Evolutionary conservation across 169 alveolate species (phyloP).

Genomic region (Miamiensis avidus): DNA sequence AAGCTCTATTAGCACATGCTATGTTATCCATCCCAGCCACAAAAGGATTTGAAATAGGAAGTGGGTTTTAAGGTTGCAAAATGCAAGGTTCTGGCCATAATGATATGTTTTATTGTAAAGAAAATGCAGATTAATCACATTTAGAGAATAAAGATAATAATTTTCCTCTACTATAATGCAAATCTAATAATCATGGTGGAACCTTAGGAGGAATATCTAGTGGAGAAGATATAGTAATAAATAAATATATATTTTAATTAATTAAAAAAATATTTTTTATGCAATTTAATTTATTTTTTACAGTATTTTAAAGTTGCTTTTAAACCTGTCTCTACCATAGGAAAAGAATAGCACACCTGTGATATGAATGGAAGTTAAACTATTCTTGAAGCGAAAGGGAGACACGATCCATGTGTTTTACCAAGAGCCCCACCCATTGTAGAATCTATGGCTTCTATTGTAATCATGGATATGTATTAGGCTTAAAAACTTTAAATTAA

Average conservation of each 20-base stretch:
- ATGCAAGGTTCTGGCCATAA: constrained; percentile 76
- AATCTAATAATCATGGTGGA: constrained; percentile 80
- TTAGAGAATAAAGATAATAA: neutral
- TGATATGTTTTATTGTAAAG: constrained; percentile 54
- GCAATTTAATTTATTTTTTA: neutral
- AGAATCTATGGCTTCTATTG: constrained; percentile 79
- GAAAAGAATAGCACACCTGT: constrained; percentile 56
- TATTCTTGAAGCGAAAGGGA: constrained; percentile 52
- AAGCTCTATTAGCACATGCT: constrained; percentile 76
- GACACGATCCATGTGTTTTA: constrained; percentile 85
- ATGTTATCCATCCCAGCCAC: constrained; percentile 78
- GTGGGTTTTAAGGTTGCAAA: constrained; percentile 76
- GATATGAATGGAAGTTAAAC: constrained; percentile 45
- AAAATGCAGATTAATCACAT: neutral
- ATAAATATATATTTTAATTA: neutral
- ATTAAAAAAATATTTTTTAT: neutral
- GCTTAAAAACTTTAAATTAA: constrained; percentile 15
- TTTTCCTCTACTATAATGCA: constrained; percentile 24
- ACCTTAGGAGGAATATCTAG: constrained; percentile 80
- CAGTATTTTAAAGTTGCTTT: constrained; percentile 66
- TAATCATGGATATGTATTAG: constrained; percentile 36
- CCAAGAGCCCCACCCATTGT: constrained; percentile 81
- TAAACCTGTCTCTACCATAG: constrained; percentile 82
- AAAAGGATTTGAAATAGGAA: constrained; percentile 76
- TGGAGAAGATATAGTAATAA: constrained; percentile 51